phyloP scores from a whole-genome alignment of 179 eudicot species.

The Actinidia polygama region DNA sequence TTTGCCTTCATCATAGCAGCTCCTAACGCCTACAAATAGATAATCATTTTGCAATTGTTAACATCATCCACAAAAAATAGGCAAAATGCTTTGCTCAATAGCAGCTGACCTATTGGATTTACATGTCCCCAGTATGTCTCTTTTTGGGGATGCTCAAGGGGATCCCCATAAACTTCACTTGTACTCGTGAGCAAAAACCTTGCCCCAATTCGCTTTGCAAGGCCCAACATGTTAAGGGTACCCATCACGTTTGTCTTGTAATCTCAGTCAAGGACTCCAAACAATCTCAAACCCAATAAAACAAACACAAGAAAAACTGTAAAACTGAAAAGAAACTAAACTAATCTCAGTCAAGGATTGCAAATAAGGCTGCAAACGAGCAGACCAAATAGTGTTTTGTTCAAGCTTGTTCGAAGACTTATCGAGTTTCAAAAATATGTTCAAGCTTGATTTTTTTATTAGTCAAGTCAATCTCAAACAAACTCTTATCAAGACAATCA shows the following conservation, averaged over 20 bases:
- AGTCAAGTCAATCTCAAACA: too few relatives aligned
- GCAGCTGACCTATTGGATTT: conserved; percentile 67
- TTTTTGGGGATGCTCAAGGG: conserved; percentile 85
- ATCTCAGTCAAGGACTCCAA: conserved; percentile 53
- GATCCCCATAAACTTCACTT: conserved; percentile 86
- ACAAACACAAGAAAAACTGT: too few relatives aligned
- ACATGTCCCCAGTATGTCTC: conserved; percentile 90
- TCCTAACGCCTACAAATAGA: conserved; percentile 50
- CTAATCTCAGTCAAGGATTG: too few relatives aligned
- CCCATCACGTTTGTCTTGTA: conserved; percentile 93
- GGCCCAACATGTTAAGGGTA: conserved; percentile 77
- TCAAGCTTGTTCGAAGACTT: too few relatives aligned
- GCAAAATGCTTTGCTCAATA: not conserved
- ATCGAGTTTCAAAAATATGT: too few relatives aligned
- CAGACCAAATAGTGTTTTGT: too few relatives aligned
- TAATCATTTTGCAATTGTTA: conserved; percentile 8
- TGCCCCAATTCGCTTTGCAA: conserved; percentile 81
- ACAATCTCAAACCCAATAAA: not conserved
- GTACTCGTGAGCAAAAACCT: conserved; percentile 80
- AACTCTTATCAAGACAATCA: too few relatives aligned
- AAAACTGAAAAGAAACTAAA: too few relatives aligned
- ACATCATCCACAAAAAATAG: not conserved
- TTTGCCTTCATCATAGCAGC: conserved; percentile 80
- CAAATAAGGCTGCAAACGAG: too few relatives aligned
- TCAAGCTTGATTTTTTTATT: too few relatives aligned